Base-by-base conservation (phyloP, 352 stramenopile genomes). In the Phytophthora crassamura region DNA sequence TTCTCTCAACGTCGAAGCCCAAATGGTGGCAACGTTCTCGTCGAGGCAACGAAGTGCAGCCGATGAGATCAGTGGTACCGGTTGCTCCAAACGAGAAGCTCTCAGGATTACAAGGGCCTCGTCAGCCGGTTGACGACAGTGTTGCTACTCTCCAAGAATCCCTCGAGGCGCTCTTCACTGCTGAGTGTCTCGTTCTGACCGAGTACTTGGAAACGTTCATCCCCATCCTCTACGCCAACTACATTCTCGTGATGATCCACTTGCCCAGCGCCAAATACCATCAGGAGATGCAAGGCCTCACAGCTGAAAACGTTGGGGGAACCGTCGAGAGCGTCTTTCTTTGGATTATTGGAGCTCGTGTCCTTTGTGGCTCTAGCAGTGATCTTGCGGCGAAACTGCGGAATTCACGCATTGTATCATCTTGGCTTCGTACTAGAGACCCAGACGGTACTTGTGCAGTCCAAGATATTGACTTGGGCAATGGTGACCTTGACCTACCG, bases 381-480 rank as follows among this genome's bases (percentile, higher is more conserved):
- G n/a, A n/a, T n/a, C n/a, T n/a, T n/a, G n/a, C n/a, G n/a, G 20
- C 34, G 58, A 18, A 45, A 54, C 5, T 53, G 57, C n/a, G 38
- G 57, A 0, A 34, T 73, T 15, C 60, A 45, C 12, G 15, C 49
- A 3, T 32, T 68, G 18, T 63, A 73, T 38, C 48, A 65, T 18
- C 16, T 69, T 1, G 51, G 51, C 5, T 73, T 73, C 28, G 65
- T 73, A 10, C 16, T 73, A 9, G 65, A 73, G 32, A 61, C 46
- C 12, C 65, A 59, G 40, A 38, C 28, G 12, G 30, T 52, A 8
- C 46, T 53, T 8, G 47, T 73, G 12, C 52, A 60, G 30, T 38
- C 36, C 33, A 63, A 58, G 34, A 11, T 72, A 25, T 43, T 72
- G 3, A 11, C 51, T 22, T 72, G 64, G 56, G 38, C 55, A 7